Conservation (phyloP, 2,329 filamentous ascomycete genomes). For the Lecanicillium sp. region DNA sequence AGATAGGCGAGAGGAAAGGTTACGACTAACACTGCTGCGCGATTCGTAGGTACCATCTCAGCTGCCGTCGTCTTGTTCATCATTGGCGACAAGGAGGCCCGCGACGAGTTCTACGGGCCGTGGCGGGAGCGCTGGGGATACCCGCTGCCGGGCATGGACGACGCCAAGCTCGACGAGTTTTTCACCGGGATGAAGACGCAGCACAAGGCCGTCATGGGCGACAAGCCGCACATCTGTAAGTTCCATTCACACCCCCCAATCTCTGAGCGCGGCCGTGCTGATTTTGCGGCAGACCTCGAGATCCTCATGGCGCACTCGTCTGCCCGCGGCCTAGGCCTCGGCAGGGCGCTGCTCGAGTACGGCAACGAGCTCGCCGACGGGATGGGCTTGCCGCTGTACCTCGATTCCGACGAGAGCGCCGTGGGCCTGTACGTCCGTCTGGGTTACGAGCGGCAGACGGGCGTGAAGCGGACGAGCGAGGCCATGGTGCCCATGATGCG, state of each 20-base stretch:
- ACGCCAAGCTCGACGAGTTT: slow-evolving; percentile 15
- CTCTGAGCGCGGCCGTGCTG: not conserved
- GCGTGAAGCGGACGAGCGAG: slow-evolving; percentile 11
- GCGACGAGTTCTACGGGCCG: slow-evolving; percentile 5
- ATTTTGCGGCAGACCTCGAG: slow-evolving; percentile 14
- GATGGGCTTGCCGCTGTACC: slow-evolving; percentile 15
- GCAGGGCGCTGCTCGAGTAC: slow-evolving; percentile 12
- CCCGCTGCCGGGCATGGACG: slow-evolving; percentile 12
- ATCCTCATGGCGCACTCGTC: slow-evolving; percentile 17
- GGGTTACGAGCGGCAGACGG: slow-evolving; percentile 13
- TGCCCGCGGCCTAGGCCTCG: slow-evolving; percentile 15
- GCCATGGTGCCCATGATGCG: slow-evolving; percentile 17
- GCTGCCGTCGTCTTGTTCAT: not conserved
- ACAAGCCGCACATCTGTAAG: slow-evolving; percentile 17
- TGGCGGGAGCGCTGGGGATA: slow-evolving; percentile 8
- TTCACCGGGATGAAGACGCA: slow-evolving; percentile 17
- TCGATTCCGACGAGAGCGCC: slow-evolving; percentile 16
- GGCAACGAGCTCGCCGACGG: slow-evolving; percentile 14
- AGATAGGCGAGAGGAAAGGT: not conserved
- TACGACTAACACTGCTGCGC: not conserved
- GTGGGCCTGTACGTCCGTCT: slow-evolving; percentile 14
- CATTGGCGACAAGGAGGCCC: slow-evolving; percentile 15
- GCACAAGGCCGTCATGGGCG: slow-evolving; percentile 15
- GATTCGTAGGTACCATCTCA: not conserved
- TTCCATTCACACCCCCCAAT: not conserved